A percentile compares a stretch with the other conserved stretches of the same genome.
These are phyloP conservation scores for Penicillium hesseltinei DNA, from an alignment of 2,329 filamentous ascomycete genomes.

Conservation along the genomic window DNA sequence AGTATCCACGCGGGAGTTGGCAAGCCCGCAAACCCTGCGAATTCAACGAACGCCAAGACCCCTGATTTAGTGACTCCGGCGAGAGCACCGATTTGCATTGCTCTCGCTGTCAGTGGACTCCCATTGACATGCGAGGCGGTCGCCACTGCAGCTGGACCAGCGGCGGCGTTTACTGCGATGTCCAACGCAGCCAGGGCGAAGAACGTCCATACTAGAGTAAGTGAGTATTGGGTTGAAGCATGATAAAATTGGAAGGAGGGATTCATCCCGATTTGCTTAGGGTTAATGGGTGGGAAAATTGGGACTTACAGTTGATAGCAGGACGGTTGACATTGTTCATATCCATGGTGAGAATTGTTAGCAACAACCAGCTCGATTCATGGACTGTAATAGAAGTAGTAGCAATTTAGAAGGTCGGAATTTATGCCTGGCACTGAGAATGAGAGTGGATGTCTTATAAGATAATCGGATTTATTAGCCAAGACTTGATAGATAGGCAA, in stretches of 20 bases:
- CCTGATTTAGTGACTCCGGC: constrained; percentile 18
- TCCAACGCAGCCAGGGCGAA: constrained; percentile 18
- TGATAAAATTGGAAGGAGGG: too few species aligned
- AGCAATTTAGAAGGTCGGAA: not conserved
- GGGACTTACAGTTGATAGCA: constrained; percentile 12
- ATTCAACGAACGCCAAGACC: constrained; percentile 17
- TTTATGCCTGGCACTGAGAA: not conserved
- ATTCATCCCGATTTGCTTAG: not conserved
- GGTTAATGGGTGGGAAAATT: too few species aligned
- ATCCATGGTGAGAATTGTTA: constrained; percentile 1
- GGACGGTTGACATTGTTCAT: not conserved
- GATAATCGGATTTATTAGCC: not conserved
- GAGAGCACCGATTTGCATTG: constrained; percentile 14
- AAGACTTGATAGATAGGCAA: not conserved
- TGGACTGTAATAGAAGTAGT: not conserved
- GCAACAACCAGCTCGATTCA: not conserved
- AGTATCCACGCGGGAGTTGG: constrained; percentile 17
- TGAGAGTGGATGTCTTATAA: not conserved
- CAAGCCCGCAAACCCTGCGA: constrained; percentile 11
- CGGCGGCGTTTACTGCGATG: constrained; percentile 16
- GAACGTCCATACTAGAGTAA: constrained; percentile 13
- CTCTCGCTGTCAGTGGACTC: constrained; percentile 11
- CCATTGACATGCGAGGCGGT: constrained; percentile 18
- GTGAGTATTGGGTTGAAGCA: not conserved
- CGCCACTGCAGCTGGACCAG: constrained; percentile 18